Percentiles rank a stretch among this genome's conserved stretches.
Evolutionary conservation across 108 stramenopile genomes (phyloP).

Genomic region (Nitzschia putrida): DNA sequence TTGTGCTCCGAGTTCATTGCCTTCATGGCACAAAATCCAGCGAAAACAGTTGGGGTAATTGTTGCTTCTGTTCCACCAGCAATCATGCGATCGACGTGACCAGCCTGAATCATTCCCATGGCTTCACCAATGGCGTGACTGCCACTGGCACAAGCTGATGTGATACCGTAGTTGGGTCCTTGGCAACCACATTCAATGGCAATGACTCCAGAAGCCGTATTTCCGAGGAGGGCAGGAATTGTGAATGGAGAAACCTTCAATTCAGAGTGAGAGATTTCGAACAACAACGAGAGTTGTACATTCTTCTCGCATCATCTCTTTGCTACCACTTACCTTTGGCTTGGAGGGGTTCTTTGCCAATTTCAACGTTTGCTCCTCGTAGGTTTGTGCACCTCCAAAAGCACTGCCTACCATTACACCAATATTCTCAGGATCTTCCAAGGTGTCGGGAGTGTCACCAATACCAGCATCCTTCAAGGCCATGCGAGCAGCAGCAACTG

Average conservation of each 20-base stretch:
- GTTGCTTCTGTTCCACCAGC: slow-evolving; percentile 94
- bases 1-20: slow-evolving; percentile 90
- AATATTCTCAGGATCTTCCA: slow-evolving; percentile 70
- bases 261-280: not conserved
- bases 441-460: slow-evolving; percentile 77
- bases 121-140: slow-evolving; percentile 93
- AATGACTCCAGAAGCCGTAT: slow-evolving; percentile 93
- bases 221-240: slow-evolving; percentile 91
- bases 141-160: slow-evolving; percentile 91
- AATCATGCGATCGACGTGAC: slow-evolving; percentile 89
- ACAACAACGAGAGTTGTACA: not conserved
- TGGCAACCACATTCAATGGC: slow-evolving; percentile 86
- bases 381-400: slow-evolving; percentile 95
- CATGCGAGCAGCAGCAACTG: slow-evolving; percentile 86
- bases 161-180: slow-evolving; percentile 95
- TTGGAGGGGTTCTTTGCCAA: slow-evolving; percentile 78
- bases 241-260: slow-evolving; percentile 89
- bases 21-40: slow-evolving; percentile 94
- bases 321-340: slow-evolving; percentile 66
- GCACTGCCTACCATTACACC: slow-evolving; percentile 95
- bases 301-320: not conserved
- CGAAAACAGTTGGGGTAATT: slow-evolving; percentile 89
- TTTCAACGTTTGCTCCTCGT: slow-evolving; percentile 90
- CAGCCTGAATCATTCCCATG: slow-evolving; percentile 84
- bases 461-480: slow-evolving; percentile 87